Percentiles rank a stretch among this genome's conserved stretches.
Conservation (phyloP, 805 yeast genomes). For the Alloascoidea hylecoeti region DNA sequence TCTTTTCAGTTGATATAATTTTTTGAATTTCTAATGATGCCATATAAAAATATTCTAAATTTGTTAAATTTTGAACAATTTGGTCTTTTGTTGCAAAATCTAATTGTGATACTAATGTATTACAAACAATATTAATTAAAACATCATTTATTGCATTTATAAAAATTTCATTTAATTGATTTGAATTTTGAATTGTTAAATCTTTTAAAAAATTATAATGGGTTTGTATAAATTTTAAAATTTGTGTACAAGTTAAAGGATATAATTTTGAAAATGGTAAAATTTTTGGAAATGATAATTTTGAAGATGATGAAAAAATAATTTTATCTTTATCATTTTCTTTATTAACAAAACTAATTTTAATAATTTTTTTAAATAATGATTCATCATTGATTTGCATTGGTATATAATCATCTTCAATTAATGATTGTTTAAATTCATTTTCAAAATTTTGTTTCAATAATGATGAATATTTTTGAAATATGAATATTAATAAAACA, state of each 20-base stretch:
- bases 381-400: constrained; percentile 46
- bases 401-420: constrained; percentile 74
- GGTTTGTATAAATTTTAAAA: constrained; percentile 52
- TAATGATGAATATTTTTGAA: not conserved
- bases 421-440: not conserved
- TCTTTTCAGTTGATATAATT: constrained; percentile 18
- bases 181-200: constrained; percentile 41
- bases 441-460: not conserved
- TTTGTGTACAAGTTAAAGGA: constrained; percentile 71
- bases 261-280: constrained; percentile 84
- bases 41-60: constrained; percentile 72
- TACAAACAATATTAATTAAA: constrained; percentile 53
- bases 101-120: constrained; percentile 43
- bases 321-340: constrained; percentile 28
- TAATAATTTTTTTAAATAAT: constrained; percentile 49
- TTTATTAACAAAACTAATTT: constrained; percentile 53
- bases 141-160: constrained; percentile 51
- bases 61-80: constrained; percentile 76
- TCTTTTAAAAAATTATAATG: constrained; percentile 51
- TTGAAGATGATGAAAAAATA: constrained; percentile 4
- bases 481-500: not conserved
- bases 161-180: constrained; percentile 44
- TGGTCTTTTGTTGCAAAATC: constrained; percentile 76
- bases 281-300: constrained; percentile 34
- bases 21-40: constrained; percentile 54